Base-by-base conservation (phyloP, 75 land plant species). In the Pinus albicaulis region DNA sequence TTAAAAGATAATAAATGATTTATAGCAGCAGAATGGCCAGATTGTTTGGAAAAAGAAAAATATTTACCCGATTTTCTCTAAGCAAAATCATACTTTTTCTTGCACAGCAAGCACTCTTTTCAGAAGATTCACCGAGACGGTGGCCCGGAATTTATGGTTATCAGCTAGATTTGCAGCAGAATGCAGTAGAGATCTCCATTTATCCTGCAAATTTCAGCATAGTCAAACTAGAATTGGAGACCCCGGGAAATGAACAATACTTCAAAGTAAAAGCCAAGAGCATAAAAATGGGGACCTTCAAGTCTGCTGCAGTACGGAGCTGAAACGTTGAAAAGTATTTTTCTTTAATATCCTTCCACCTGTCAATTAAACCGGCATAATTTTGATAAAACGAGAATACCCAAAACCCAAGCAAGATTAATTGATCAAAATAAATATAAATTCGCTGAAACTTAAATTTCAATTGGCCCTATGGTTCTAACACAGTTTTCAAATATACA, bases 291-390 rank as follows among this genome's bases (percentile, higher is more conserved):
- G 38, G 11, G 23, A 66, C 70, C 70, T 66, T 68, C 20, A 68
- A 41, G 71, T 68, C 71, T 68, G 71, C 1, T 41, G 52, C 71
- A 41, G 71, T 68, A 19, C 71, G 71, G 52, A 68, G 41, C 24
- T 19, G 31, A 41, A n/a, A 68, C 4, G 23, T 68, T 36, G 71
- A 68, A 68, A 68, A 68, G 17, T 68, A 38, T 44, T 36, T 68
- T 41, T 68, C 71, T 10, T 41, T 68, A 68, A 68, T n/a, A 41
- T 41, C 22, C 48, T 20, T 41, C 71, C 71, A 68, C 71, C 71
- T 68, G 52, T 22, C 36, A 44, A 68, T 19, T 7, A 68, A 34
- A 36, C 7, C 52, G 41, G 17, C 16, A 68, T 17, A 20, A 41
- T 41, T 36, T 68, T 38, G 24, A 38, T 68, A 34, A 17, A 20